These are phyloP conservation scores for Teratosphaeria pseudoeucalypti DNA, from an alignment of 2,329 filamentous ascomycete species.

Conservation along the genomic window DNA sequence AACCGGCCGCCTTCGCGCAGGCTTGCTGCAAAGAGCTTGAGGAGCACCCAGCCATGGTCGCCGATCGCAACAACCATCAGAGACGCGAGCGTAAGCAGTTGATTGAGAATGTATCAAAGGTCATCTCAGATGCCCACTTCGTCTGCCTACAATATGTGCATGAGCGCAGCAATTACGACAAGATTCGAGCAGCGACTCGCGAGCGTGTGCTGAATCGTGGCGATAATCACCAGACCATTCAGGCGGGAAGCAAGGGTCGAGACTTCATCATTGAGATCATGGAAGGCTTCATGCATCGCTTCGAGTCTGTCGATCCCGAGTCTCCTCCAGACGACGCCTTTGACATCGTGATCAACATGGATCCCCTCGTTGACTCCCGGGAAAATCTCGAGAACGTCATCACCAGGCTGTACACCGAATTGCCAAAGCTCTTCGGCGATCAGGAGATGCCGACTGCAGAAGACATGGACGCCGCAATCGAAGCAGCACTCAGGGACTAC, in stretches of 20 bases:
- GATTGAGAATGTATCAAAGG: slow-evolving; percentile 61
- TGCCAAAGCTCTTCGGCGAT: slow-evolving; percentile 61
- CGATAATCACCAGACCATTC: slow-evolving; percentile 97
- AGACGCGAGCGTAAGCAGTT: slow-evolving; percentile 80
- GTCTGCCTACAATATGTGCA: slow-evolving; percentile 87
- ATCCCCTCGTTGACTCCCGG: slow-evolving; percentile 66
- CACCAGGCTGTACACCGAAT: slow-evolving; percentile 59
- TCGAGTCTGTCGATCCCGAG: slow-evolving; percentile 63
- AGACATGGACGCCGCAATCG: slow-evolving; percentile 70
- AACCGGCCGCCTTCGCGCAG: slow-evolving; percentile 67
- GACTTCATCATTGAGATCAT: slow-evolving; percentile 79
- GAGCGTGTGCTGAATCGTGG: slow-evolving; percentile 73
- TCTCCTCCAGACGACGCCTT: slow-evolving; percentile 69
- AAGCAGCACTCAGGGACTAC: slow-evolving; percentile 65
- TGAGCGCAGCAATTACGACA: slow-evolving; percentile 53
- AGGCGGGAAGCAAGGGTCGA: slow-evolving; percentile 61
- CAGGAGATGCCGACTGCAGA: slow-evolving; percentile 55
- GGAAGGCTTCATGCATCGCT: slow-evolving; percentile 83
- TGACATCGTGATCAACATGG: slow-evolving; percentile 73
- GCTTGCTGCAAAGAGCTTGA: slow-evolving; percentile 56
- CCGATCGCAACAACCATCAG: slow-evolving; percentile 91
- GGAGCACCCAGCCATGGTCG: slow-evolving; percentile 63
- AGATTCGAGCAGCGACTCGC: slow-evolving; percentile 64
- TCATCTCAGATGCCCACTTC: slow-evolving; percentile 55
- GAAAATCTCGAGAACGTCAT: slow-evolving; percentile 77